These are phyloP conservation scores for Sapria himalayana DNA, from an alignment of 345 rosid species.

Conservation along the genomic window DNA sequence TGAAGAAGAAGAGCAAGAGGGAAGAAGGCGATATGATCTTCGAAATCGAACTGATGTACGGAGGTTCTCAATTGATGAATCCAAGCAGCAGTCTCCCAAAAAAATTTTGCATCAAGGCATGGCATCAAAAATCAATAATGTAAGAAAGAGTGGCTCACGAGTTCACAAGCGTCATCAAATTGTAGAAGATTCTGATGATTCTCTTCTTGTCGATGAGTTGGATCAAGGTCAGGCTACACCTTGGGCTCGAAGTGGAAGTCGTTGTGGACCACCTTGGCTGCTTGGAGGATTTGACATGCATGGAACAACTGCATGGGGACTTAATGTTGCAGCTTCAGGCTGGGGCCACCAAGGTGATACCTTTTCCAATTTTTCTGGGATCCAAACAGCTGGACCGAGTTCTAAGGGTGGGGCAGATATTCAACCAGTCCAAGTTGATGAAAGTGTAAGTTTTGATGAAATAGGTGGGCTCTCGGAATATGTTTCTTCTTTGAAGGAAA, in stretches of 20 bases:
- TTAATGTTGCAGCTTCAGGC: conserved; percentile 95
- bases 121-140: conserved; percentile 69
- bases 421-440: conserved; percentile 96
- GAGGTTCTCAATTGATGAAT: conserved; percentile 54
- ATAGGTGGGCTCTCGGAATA: conserved; percentile 93
- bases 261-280: conserved; percentile 94
- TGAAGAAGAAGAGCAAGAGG: conserved; percentile 77
- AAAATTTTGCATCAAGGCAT: conserved; percentile 95
- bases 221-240: conserved; percentile 95
- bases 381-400: conserved; percentile 99
- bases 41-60: conserved; percentile 90
- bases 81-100: conserved; percentile 79
- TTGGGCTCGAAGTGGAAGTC: conserved; percentile 88
- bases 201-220: conserved; percentile 97
- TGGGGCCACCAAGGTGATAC: conserved; percentile 98
- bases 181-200: conserved; percentile 93
- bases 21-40: conserved; percentile 89
- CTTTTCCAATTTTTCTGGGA: conserved; percentile 54
- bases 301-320: conserved; percentile 62
- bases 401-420: conserved; percentile 99
- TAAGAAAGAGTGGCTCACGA: conserved; percentile 82
- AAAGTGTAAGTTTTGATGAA: conserved; percentile 76
- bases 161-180: conserved; percentile 81
- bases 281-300: conserved; percentile 88
- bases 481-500: conserved; percentile 91